These are phyloP conservation scores for Gamsiella multidivaricata DNA, from an alignment of 192 early-diverging fungal genomes.

Conservation along the genomic window DNA sequence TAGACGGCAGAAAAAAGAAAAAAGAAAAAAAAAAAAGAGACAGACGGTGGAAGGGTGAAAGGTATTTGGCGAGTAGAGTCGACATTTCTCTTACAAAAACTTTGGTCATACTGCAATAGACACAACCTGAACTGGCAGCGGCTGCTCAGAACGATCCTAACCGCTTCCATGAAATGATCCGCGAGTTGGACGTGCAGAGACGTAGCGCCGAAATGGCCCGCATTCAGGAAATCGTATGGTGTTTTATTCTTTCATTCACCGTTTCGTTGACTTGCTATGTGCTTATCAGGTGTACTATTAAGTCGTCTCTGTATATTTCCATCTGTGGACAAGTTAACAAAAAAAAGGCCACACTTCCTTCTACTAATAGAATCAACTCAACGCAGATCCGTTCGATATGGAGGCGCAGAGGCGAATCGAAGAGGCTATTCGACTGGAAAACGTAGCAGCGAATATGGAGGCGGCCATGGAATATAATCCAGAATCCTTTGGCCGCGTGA, in stretches of 20 bases:
- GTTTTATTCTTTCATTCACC: neutral
- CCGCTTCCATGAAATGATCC: constrained; percentile 69
- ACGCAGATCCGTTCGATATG: constrained; percentile 89
- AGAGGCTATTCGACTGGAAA: constrained; percentile 86
- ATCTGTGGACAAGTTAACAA: neutral
- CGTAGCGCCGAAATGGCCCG: constrained; percentile 66
- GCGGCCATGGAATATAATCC: constrained; percentile 94
- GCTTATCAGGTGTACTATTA: too few species aligned
- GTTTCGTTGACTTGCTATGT: neutral
- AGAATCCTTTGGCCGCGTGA: constrained; percentile 91
- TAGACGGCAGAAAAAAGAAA: constrained; percentile 14
- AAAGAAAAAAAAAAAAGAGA: constrained; percentile 6
- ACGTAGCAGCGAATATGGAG: constrained; percentile 84
- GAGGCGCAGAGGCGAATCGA: constrained; percentile 94
- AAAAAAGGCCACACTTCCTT: neutral
- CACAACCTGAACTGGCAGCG: constrained; percentile 72
- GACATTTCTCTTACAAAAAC: too few species aligned
- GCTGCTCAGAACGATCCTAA: constrained; percentile 74
- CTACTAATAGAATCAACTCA: constrained; percentile 61
- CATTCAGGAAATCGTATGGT: constrained; percentile 56
- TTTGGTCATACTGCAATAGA: too few species aligned
- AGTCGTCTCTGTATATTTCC: too few species aligned
- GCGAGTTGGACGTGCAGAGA: constrained; percentile 66
- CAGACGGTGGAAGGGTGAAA: neutral
- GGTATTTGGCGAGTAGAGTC: too few species aligned